Conservation (phyloP, 805 yeast genomes). For the Saturnispora galanensis region DNA sequence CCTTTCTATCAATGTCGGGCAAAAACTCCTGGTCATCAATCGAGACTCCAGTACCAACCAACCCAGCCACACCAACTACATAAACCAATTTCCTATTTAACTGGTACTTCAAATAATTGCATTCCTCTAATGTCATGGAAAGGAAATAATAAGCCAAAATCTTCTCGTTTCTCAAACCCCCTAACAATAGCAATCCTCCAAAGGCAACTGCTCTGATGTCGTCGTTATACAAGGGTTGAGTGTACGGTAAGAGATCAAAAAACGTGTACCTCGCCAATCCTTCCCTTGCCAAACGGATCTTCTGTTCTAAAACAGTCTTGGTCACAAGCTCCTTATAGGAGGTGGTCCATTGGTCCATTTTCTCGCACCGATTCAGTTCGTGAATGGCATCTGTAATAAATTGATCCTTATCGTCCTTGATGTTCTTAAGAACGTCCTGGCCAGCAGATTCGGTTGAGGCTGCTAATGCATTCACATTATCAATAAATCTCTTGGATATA, state of each 20-base stretch:
- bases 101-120: conserved; percentile 40
- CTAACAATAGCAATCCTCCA: conserved; percentile 56
- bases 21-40: conserved; percentile 58
- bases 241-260: conserved; percentile 45
- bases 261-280: conserved; percentile 45
- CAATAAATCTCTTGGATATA: conserved; percentile 18
- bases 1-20: conserved; percentile 9
- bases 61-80: conserved; percentile 57
- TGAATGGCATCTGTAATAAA: conserved; percentile 41
- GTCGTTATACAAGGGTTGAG: conserved; percentile 35
- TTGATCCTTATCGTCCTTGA: conserved; percentile 23
- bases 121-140: conserved; percentile 44
- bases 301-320: conserved; percentile 46
- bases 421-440: conserved; percentile 1
- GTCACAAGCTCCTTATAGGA: conserved; percentile 53
- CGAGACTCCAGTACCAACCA: conserved; percentile 47
- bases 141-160: conserved; percentile 56
- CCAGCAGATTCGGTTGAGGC: conserved; percentile 8
- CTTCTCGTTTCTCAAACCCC: conserved; percentile 61
- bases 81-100: conserved; percentile 38
- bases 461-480: conserved; percentile 17
- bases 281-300: conserved; percentile 45
- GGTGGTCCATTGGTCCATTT: conserved; percentile 82
- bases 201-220: conserved; percentile 61
- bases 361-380: conserved; percentile 65